These are phyloP conservation scores for Marchantia polymorpha DNA, from an alignment of 225 moss, liverwort and hornwort genomes.

Conservation along the genomic window DNA sequence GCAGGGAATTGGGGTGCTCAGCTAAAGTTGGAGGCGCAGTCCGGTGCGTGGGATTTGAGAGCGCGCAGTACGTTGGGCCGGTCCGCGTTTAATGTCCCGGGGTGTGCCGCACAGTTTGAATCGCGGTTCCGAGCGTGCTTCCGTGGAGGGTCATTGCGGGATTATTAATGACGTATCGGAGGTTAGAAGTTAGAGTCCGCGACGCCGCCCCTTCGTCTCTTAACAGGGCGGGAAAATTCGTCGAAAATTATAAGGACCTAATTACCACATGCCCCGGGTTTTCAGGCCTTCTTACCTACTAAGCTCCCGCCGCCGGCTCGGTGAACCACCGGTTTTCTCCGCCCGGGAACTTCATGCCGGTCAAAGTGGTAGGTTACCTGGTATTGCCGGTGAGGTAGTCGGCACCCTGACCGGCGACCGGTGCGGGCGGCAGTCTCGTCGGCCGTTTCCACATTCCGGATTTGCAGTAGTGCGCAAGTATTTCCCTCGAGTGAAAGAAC, in stretches of 20 bases:
- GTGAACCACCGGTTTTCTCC: not conserved
- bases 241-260: not conserved
- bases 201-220: constrained; percentile 23
- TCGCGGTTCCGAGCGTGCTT: not conserved
- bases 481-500: too few species aligned
- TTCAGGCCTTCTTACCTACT: constrained; percentile 7
- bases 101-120: constrained; percentile 1
- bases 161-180: not conserved
- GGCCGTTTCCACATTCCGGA: not conserved
- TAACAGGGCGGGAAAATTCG: constrained; percentile 25
- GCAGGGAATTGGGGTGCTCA: not conserved
- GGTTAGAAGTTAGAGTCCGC: constrained; percentile 20
- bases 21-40: constrained; percentile 5
- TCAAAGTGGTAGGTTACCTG: not conserved
- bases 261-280: constrained; percentile 14
- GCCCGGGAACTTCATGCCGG: too few species aligned
- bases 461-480: too few species aligned
- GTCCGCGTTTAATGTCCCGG: not conserved
- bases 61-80: not conserved
- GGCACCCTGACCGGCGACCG: not conserved
- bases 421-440: constrained; percentile 4
- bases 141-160: not conserved
- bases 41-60: not conserved
- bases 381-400: not conserved
- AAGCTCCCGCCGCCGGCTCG: not conserved